Conservation (phyloP, 345 rosid genomes). For the Aquilaria malaccensis region DNA sequence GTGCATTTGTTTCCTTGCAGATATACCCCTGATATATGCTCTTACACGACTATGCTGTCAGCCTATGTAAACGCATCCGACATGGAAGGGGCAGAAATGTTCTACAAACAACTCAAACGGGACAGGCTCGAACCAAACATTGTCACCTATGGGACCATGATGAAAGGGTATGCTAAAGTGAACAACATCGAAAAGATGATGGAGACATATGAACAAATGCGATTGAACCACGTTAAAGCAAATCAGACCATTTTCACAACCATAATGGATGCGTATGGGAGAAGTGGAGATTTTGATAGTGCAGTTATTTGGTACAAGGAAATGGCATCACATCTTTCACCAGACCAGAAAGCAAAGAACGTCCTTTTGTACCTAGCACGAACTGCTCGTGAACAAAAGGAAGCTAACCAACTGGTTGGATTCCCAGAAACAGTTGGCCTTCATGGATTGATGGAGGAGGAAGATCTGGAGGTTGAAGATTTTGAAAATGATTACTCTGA, state of each 20-base stretch:
- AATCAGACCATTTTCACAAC: constrained; percentile 80
- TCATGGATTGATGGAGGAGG: too few relatives aligned
- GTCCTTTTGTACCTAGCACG: constrained; percentile 72
- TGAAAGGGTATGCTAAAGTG: constrained; percentile 78
- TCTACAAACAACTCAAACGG: constrained; percentile 63
- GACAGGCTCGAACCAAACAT: constrained; percentile 67
- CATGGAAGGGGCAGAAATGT: constrained; percentile 92
- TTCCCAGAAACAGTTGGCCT: too few relatives aligned
- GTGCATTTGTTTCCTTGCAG: constrained; percentile 31
- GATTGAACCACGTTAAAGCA: constrained; percentile 43
- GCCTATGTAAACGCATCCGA: constrained; percentile 88
- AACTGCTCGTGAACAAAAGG: constrained; percentile 53
- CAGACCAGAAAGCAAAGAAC: constrained; percentile 85
- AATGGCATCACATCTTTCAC: constrained; percentile 60
- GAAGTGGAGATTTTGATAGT: constrained; percentile 67
- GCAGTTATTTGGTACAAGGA: constrained; percentile 82
- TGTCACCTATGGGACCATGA: constrained; percentile 74
- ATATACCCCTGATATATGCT: constrained; percentile 68
- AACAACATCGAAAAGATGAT: constrained; percentile 68
- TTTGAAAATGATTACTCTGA: too few relatives aligned
- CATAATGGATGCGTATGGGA: constrained; percentile 89
- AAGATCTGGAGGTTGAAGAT: too few relatives aligned
- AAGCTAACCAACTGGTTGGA: constrained; percentile 59
- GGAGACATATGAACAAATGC: constrained; percentile 70
- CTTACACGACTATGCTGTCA: constrained; percentile 90